Conservation (phyloP, 768 basidiomycete genomes). For the Cystofilobasidium bisporidii region DNA sequence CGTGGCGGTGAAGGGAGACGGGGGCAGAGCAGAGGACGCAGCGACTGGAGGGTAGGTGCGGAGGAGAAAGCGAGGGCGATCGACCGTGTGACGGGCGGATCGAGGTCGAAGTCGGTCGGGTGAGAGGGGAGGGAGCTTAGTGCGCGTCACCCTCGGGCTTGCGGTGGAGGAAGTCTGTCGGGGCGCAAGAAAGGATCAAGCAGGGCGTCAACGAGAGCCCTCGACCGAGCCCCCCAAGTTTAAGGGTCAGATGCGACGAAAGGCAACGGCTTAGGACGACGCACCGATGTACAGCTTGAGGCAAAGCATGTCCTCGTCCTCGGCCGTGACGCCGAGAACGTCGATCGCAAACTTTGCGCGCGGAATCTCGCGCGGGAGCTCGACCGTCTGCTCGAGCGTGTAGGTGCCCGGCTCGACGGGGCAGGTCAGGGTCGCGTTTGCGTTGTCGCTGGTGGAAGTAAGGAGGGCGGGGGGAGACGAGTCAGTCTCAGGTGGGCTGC, state of each 20-base stretch:
- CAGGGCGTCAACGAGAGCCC: neutral
- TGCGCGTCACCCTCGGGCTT: neutral
- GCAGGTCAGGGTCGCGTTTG: slow-evolving; percentile 68
- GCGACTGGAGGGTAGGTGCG: too few species aligned
- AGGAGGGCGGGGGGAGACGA: neutral
- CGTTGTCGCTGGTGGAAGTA: slow-evolving; percentile 46
- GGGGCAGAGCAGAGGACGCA: too few species aligned
- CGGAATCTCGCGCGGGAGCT: slow-evolving; percentile 85
- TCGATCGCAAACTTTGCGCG: slow-evolving; percentile 71
- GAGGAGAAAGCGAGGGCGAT: too few species aligned
- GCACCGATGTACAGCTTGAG: slow-evolving; percentile 57
- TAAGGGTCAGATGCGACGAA: too few species aligned
- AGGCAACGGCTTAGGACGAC: neutral
- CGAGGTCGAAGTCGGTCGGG: too few species aligned
- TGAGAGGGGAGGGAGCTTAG: neutral
- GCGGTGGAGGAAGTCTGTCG: slow-evolving; percentile 5
- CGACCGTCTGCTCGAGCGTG: slow-evolving; percentile 68
- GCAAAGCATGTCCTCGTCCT: slow-evolving; percentile 70
- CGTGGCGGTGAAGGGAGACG: too few species aligned
- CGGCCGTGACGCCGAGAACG: slow-evolving; percentile 58
- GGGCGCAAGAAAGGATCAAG: neutral
- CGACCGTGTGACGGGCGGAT: too few species aligned
- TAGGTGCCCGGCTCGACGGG: slow-evolving; percentile 67
- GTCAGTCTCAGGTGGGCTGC: neutral
- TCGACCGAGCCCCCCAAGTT: too few species aligned